phyloP scores from a whole-genome alignment of 495 filamentous ascomycete species.

The Hypoxylon trugodes region DNA sequence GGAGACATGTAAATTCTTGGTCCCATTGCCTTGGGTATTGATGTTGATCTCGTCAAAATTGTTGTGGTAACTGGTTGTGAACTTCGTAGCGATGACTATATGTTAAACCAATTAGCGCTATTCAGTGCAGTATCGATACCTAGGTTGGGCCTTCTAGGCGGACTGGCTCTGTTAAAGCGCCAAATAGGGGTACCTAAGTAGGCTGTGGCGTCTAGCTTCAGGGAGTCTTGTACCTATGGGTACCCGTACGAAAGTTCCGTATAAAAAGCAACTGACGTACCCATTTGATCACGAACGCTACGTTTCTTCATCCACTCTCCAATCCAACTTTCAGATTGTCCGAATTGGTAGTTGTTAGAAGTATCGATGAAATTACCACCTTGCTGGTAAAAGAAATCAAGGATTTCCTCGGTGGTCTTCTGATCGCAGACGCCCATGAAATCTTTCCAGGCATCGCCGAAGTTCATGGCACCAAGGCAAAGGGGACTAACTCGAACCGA shows the following conservation, averaged over 20 bases:
- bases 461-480: slow-evolving; percentile 70
- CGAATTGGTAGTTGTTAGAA: slow-evolving; percentile 73
- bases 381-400: slow-evolving; percentile 71
- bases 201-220: no score
- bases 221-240: no score
- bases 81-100: slow-evolving; percentile 76
- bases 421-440: slow-evolving; percentile 69
- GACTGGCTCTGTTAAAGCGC: no score
- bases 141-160: no score
- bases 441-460: slow-evolving; percentile 63
- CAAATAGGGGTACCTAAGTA: background rate
- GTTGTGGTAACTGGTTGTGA: slow-evolving; percentile 57
- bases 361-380: slow-evolving; percentile 85
- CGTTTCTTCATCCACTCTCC: slow-evolving; percentile 76
- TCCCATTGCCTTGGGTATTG: slow-evolving; percentile 65
- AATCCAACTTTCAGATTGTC: slow-evolving; percentile 75
- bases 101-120: slow-evolving; percentile 1
- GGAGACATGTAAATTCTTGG: slow-evolving; percentile 65
- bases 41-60: slow-evolving; percentile 58
- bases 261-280: slow-evolving; percentile 29
- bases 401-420: slow-evolving; percentile 66
- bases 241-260: no score
- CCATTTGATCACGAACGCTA: slow-evolving; percentile 50
- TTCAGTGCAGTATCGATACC: no score
- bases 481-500: slow-evolving; percentile 66